A percentile compares a stretch with the other conserved stretches of the same genome.
These are phyloP conservation scores for Calonectria naviculata DNA, from an alignment of 2,329 filamentous ascomycete genomes.

Conservation along the genomic window DNA sequence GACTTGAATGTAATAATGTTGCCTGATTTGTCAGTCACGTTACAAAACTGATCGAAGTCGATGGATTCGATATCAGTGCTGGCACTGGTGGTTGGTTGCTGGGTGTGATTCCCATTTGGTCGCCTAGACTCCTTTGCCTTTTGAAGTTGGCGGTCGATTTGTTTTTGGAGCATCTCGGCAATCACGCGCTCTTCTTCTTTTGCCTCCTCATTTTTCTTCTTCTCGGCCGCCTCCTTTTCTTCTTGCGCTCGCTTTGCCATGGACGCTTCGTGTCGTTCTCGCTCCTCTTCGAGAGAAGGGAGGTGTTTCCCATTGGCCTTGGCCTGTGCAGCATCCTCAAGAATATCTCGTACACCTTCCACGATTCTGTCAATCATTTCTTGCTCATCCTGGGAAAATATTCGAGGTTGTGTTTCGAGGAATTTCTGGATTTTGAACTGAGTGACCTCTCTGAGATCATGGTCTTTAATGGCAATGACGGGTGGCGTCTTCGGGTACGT, in stretches of 20 bases:
- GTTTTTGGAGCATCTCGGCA: conserved; percentile 77
- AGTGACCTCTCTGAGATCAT: conserved; percentile 76
- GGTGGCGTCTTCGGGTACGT: conserved; percentile 92
- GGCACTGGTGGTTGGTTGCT: conserved; percentile 41
- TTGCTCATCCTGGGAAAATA: conserved; percentile 63
- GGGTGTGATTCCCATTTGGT: conserved; percentile 47
- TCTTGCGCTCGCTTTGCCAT: conserved; percentile 70
- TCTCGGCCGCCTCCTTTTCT: conserved; percentile 63
- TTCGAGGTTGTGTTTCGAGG: conserved; percentile 67
- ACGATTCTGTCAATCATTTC: conserved; percentile 75
- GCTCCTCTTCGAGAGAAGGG: conserved; percentile 89
- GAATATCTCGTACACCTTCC: conserved; percentile 76
- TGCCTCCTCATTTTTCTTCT: conserved; percentile 65
- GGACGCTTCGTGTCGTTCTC: conserved; percentile 82
- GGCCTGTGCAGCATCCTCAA: conserved; percentile 87
- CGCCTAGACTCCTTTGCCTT: conserved; percentile 73
- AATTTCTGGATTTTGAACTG: conserved; percentile 76
- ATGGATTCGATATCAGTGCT: conserved; percentile 51
- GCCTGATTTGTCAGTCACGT: conserved; percentile 71
- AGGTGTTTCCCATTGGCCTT: conserved; percentile 80
- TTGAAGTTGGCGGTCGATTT: conserved; percentile 74
- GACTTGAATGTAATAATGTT: conserved; percentile 75
- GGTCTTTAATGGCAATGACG: conserved; percentile 74
- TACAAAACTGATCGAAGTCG: conserved; percentile 76
- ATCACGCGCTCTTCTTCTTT: conserved; percentile 78